These are phyloP conservation scores for Colletotrichum plurivorum DNA, from an alignment of 2,329 filamentous ascomycete species.

Conservation along the genomic window DNA sequence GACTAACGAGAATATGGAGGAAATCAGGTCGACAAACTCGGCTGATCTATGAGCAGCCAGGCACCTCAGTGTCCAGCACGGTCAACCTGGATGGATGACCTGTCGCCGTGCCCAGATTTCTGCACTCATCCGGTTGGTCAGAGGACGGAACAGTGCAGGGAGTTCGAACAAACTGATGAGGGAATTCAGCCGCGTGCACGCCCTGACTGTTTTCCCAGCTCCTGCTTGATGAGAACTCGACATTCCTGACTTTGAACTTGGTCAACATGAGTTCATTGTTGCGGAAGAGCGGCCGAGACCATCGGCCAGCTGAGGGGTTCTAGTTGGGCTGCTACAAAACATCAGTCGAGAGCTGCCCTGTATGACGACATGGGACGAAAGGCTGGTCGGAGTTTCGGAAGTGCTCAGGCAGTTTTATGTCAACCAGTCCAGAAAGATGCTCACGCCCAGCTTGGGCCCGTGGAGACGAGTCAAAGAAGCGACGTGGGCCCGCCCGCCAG, in stretches of 20 bases:
- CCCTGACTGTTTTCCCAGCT: no score
- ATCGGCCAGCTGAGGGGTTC: not conserved
- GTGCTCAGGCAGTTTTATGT: conserved; percentile 13
- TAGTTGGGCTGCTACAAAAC: not conserved
- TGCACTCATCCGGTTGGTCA: no score
- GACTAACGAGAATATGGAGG: conserved; percentile 2
- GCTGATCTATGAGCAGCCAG: no score
- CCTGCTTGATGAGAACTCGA: no score
- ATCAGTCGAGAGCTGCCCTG: not conserved
- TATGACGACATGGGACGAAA: conserved; percentile 33
- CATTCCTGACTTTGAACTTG: not conserved
- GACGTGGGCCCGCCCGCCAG: not conserved
- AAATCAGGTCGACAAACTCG: not conserved
- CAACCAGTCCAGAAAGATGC: not conserved
- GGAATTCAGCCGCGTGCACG: no score
- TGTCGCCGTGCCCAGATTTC: no score
- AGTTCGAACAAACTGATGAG: no score
- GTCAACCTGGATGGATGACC: not conserved
- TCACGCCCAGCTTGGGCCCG: not conserved
- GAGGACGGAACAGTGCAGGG: no score
- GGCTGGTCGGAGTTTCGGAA: conserved; percentile 22
- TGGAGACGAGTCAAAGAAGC: not conserved
- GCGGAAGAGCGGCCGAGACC: not conserved
- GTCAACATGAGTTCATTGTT: conserved; percentile 16
- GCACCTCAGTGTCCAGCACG: no score